Percentiles rank a stretch among this genome's conserved stretches.
Conservation (phyloP, 805 yeast species). For the Candida adriatica region DNA sequence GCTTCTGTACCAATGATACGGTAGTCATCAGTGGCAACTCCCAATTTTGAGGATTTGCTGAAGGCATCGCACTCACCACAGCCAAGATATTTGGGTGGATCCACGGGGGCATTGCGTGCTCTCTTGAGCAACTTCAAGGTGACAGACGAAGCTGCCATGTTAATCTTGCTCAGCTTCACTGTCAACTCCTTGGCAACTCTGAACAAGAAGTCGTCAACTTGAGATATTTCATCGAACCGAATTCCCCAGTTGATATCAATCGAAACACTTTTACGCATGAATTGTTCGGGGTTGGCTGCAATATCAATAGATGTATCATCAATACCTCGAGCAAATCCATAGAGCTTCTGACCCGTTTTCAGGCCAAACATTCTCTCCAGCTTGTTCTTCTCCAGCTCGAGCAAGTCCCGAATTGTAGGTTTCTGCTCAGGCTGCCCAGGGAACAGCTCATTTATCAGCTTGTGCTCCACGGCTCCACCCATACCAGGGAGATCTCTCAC, state of each 20-base stretch:
- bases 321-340: constrained; percentile 53
- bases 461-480: constrained; percentile 44
- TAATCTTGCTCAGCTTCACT: constrained; percentile 39
- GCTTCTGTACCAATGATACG: constrained; percentile 58
- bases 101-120: constrained; percentile 59
- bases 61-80: constrained; percentile 71
- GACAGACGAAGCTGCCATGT: constrained; percentile 47
- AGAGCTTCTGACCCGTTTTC: constrained; percentile 62
- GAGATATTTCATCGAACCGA: constrained; percentile 51
- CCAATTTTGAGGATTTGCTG: constrained; percentile 52
- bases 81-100: constrained; percentile 77
- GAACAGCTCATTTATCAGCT: constrained; percentile 32
- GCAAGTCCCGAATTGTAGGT: constrained; percentile 33
- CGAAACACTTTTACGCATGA: constrained; percentile 68
- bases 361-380: constrained; percentile 52
- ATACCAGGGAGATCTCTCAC: constrained; percentile 52
- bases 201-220: constrained; percentile 59
- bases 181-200: constrained; percentile 54
- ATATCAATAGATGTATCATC: constrained; percentile 58
- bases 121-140: constrained; percentile 62
- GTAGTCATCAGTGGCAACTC: constrained; percentile 50
- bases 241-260: constrained; percentile 92
- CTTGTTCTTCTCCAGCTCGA: constrained; percentile 25
- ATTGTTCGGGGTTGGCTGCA: constrained; percentile 39
- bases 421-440: constrained; percentile 11